These are phyloP conservation scores for Geotrichum cucujoidarum DNA, from an alignment of 1,139 yeast genomes.

Conservation along the genomic window DNA sequence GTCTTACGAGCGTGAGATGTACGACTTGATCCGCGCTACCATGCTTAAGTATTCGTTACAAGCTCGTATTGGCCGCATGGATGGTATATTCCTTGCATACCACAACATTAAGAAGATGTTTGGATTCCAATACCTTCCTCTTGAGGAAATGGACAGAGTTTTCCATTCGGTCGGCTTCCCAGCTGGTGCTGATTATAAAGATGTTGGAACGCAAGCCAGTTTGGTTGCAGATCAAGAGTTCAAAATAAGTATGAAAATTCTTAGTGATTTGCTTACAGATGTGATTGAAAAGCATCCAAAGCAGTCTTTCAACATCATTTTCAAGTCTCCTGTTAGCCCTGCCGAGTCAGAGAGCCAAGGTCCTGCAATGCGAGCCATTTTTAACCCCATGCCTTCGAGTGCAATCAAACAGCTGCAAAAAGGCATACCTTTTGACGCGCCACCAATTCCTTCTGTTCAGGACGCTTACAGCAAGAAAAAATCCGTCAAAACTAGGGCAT, in stretches of 20 bases:
- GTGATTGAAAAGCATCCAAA: conserved; percentile 33
- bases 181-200: conserved; percentile 16
- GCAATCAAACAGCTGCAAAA: conserved; percentile 28
- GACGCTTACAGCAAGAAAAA: conserved; percentile 1
- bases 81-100: conserved; percentile 88
- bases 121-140: conserved; percentile 85
- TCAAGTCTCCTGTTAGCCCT: conserved; percentile 27
- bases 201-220: conserved; percentile 37
- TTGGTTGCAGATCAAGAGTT: conserved; percentile 70
- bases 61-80: conserved; percentile 95
- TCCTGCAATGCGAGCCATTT: conserved; percentile 29
- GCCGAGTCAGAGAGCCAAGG: conserved; percentile 7
- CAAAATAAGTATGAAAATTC: conserved; percentile 53
- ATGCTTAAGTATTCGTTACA: conserved; percentile 81
- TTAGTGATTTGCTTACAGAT: conserved; percentile 49
- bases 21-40: conserved; percentile 70
- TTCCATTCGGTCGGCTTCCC: conserved; percentile 41
- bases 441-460: not conserved
- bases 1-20: conserved; percentile 73
- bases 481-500: not conserved
- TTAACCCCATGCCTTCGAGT: conserved; percentile 33
- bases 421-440: conserved; percentile 7
- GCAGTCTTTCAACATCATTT: conserved; percentile 29
- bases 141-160: conserved; percentile 61
- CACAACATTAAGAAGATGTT: conserved; percentile 77